Evolutionary conservation across 1,284 basidiomycete genomes (phyloP).

Genomic region (Cryptococcus jaspeensis): DNA sequence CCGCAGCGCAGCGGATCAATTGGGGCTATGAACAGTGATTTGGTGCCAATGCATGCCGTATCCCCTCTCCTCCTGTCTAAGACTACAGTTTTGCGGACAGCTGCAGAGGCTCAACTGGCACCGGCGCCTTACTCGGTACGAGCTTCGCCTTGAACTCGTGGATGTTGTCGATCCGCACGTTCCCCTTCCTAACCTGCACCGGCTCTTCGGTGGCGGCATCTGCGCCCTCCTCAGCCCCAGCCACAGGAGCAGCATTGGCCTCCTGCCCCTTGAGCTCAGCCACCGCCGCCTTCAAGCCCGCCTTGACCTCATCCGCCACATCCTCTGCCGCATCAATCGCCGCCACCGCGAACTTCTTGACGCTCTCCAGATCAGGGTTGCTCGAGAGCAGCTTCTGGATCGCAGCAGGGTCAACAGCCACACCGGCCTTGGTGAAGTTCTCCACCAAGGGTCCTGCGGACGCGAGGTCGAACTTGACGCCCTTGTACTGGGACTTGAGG

Average conservation of each 20-base stretch:
- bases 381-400: slow-evolving; percentile 54
- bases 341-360: slow-evolving; percentile 61
- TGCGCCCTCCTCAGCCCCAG: slow-evolving; percentile 51
- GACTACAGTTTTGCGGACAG: slow-evolving; percentile 31
- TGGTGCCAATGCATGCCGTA: background rate
- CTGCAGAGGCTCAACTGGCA: slow-evolving; percentile 51
- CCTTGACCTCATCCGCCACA: slow-evolving; percentile 54
- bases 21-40: too few species aligned
- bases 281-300: slow-evolving; percentile 58
- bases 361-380: slow-evolving; percentile 57
- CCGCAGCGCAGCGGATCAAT: too few species aligned
- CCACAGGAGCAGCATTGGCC: slow-evolving; percentile 1
- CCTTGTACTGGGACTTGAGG: slow-evolving; percentile 61
- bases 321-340: slow-evolving; percentile 49
- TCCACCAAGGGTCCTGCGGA: slow-evolving; percentile 66
- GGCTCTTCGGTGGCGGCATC: slow-evolving; percentile 49
- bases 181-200: slow-evolving; percentile 56
- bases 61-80: background rate
- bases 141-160: slow-evolving; percentile 68
- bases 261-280: slow-evolving; percentile 55
- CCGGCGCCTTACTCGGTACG: slow-evolving; percentile 50
- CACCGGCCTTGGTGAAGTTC: slow-evolving; percentile 57
- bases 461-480: slow-evolving; percentile 61
- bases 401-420: slow-evolving; percentile 58
- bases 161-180: slow-evolving; percentile 67